Evolutionary conservation across 2,329 filamentous ascomycete species (phyloP), one percentile per base, ranked within the genome.

Genomic region (Alternaria consortialis): DNA sequence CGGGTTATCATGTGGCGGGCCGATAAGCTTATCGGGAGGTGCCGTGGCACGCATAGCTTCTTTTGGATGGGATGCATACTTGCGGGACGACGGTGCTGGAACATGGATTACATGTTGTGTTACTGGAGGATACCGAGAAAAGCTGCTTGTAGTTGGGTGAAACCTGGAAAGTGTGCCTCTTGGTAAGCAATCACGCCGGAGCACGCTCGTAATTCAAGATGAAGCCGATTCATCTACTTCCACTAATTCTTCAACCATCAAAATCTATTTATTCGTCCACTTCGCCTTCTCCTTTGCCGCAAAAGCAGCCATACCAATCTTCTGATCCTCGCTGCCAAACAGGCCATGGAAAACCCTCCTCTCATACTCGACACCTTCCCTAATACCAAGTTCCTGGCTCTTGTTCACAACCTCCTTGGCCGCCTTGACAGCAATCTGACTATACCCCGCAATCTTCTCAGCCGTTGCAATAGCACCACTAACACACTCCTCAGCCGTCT

Each of bases 361-460:
- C 86, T 99, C 95, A 81, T 89, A 98, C 82, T 99, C 95, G 2
- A 99, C 91, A 13, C 95, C 95, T 74, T 98, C 95, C 70, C 91
- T 84, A 61, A 99, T 82, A 4, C 90, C 85, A 69, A 97, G 81
- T 72, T 99, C 95, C 84, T 98, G 94, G 80, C 93, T 97, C 89
- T 97, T 98, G 79, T 98, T 97, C 57, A 99, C 94, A n/a, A 95
- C 94, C 84, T 99, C 95, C 85, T 99, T 99, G 58, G 88, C 90
- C 11, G 91, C 95, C 82, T 93, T 89, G 60, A 97, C 88, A 1
- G 94, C 91, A n/a, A 99, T 90, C 75, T 86, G 88, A 53, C 91
- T 94, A 80, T 95, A 93, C 1, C 91, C 83, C 0, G 95, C 94
- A 81, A 99, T 97, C 53, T 88, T 94, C 84, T 91, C 92, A 2